phyloP scores from a whole-genome alignment of 1,284 basidiomycete genomes.

The Malassezia cuniculi region DNA sequence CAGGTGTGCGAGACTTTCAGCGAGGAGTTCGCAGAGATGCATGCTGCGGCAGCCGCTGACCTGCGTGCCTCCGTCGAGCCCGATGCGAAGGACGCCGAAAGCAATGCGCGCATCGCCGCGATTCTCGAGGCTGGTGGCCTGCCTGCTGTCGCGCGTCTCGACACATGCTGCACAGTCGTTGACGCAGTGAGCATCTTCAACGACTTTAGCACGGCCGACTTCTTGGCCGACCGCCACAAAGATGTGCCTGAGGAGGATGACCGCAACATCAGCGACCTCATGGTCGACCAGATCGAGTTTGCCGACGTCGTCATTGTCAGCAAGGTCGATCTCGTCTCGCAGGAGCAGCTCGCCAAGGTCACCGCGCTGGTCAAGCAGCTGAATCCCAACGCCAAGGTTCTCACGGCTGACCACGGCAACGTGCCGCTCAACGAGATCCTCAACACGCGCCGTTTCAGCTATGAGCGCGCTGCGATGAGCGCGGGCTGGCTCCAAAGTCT shows the following conservation, averaged over 20 bases:
- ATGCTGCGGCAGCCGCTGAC: slow-evolving; percentile 38
- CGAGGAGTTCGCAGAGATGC: slow-evolving; percentile 42
- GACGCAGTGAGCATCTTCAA: slow-evolving; percentile 44
- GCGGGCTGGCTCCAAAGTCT: slow-evolving; percentile 49
- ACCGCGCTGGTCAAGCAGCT: slow-evolving; percentile 45
- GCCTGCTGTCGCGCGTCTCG: slow-evolving; percentile 41
- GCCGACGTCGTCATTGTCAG: slow-evolving; percentile 48
- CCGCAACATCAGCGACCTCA: slow-evolving; percentile 48
- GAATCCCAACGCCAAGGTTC: slow-evolving; percentile 47
- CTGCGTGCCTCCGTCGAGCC: slow-evolving; percentile 7
- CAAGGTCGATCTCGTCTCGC: slow-evolving; percentile 46
- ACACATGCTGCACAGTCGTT: slow-evolving; percentile 28
- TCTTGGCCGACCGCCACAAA: slow-evolving; percentile 46
- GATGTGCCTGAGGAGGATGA: slow-evolving; percentile 47
- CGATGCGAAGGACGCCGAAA: slow-evolving; percentile 21
- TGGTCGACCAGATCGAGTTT: slow-evolving; percentile 47
- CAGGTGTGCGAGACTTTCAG: slow-evolving; percentile 47
- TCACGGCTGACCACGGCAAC: slow-evolving; percentile 41
- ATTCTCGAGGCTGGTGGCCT: slow-evolving; percentile 47
- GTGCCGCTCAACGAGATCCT: slow-evolving; percentile 46
- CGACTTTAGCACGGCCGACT: slow-evolving; percentile 48
- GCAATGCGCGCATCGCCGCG: slow-evolving; percentile 41
- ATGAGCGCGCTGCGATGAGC: slow-evolving; percentile 47
- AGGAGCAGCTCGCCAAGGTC: slow-evolving; percentile 40
- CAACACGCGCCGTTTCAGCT: slow-evolving; percentile 46